Evolutionary conservation across 768 basidiomycete genomes (phyloP).

Genomic region (Boletus reticulatus): DNA sequence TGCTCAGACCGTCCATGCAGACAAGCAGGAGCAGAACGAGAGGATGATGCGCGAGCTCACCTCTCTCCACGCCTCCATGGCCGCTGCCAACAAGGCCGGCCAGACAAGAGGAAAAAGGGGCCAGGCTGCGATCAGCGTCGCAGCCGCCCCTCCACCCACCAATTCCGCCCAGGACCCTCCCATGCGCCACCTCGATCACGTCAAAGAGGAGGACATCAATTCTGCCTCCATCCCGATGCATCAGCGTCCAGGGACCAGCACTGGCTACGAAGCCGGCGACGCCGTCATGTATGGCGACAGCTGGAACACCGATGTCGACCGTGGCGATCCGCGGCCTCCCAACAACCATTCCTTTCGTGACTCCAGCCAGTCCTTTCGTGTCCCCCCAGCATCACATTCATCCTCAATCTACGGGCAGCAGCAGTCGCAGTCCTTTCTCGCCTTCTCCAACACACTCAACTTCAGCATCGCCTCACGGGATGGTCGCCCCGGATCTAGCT

Average conservation of each 20-base stretch:
- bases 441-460: slow-evolving; percentile 49
- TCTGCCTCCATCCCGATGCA: slow-evolving; percentile 32
- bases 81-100: slow-evolving; percentile 45
- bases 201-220: slow-evolving; percentile 44
- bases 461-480: slow-evolving; percentile 41
- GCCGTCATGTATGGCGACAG: slow-evolving; percentile 29
- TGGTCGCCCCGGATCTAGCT: slow-evolving; percentile 46
- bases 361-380: slow-evolving; percentile 82
- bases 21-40: slow-evolving; percentile 86
- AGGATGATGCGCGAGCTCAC: slow-evolving; percentile 90
- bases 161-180: slow-evolving; percentile 14
- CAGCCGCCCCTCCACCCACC: neutral
- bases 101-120: slow-evolving; percentile 39
- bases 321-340: slow-evolving; percentile 36
- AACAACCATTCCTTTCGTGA: slow-evolving; percentile 73
- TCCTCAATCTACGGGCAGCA: slow-evolving; percentile 39
- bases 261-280: slow-evolving; percentile 62
- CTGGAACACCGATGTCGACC: slow-evolving; percentile 39
- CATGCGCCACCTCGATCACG: slow-evolving; percentile 24
- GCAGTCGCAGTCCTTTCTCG: slow-evolving; percentile 70
- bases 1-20: slow-evolving; percentile 95
- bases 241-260: slow-evolving; percentile 69
- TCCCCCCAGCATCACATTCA: slow-evolving; percentile 44
- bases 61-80: slow-evolving; percentile 79
- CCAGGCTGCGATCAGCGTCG: slow-evolving; percentile 21